A percentile compares a stretch with the other conserved stretches of the same genome.
Conservation (phyloP, 805 yeast species). For the Barnettozyma siamensis region DNA sequence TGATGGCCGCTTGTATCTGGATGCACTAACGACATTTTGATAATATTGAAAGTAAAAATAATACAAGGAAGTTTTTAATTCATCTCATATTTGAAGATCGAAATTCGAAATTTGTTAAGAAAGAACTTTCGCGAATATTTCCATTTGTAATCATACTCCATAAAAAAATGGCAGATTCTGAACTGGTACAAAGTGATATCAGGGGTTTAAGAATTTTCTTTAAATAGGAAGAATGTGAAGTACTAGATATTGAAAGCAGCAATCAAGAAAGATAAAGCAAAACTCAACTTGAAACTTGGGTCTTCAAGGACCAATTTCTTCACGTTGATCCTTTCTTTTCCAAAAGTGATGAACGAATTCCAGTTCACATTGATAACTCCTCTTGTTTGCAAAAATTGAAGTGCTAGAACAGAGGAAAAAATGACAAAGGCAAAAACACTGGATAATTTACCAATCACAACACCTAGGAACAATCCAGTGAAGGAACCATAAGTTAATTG, state of each 20-base stretch:
- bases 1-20: constrained; percentile 35
- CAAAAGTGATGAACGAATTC: constrained; percentile 31
- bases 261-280: constrained; percentile 47
- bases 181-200: too few relatives aligned
- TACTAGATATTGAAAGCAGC: constrained; percentile 50
- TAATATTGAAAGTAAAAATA: too few relatives aligned
- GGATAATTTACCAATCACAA: constrained; percentile 53
- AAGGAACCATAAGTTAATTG: constrained; percentile 58
- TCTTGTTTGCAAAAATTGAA: constrained; percentile 47
- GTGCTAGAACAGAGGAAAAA: constrained; percentile 35
- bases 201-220: too few relatives aligned
- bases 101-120: not conserved
- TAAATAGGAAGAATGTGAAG: too few relatives aligned
- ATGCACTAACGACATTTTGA: constrained; percentile 32
- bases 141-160: not conserved
- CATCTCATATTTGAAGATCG: too few relatives aligned
- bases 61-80: too few relatives aligned
- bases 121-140: constrained; percentile 7
- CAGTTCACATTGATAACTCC: constrained; percentile 43
- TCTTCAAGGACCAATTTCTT: constrained; percentile 48
- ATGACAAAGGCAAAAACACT: constrained; percentile 46
- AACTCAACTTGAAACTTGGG: constrained; percentile 56
- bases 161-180: constrained; percentile 3
- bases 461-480: constrained; percentile 51
- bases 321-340: constrained; percentile 38